Base-by-base conservation (phyloP, 495 filamentous ascomycete species). In the Aspergillus asperescens region DNA sequence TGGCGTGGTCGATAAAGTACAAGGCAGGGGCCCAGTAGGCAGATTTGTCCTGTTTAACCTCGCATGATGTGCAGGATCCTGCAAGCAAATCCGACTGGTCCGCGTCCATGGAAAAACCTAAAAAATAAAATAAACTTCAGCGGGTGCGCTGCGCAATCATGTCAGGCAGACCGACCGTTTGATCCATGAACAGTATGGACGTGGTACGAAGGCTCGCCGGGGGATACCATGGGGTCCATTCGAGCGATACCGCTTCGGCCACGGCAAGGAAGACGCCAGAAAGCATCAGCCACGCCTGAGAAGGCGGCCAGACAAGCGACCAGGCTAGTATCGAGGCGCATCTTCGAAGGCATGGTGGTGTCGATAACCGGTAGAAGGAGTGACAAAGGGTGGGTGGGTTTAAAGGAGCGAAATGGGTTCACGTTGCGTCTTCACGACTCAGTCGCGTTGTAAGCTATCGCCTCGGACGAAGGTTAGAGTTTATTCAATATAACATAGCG, bases 191-290 rank as follows among this genome's bases (percentile, higher is more conserved):
- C 61, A 0, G 62, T 54, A 56, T 83, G 80, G 6, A 70, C 70
- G 59, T 83, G 80, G 28, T 63, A 61, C 2, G 75, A 68, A 12
- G 73, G 55, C 37, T 64, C 34, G 13, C 75, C 78, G 7, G 72
- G 70, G 34, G 72, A 63, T 24, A 81, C 69, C 48, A 83, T 51
- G 20, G 80, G 80, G 57, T 83, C 80, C 27, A 83, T 63, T 23
- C 78, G 74, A 41, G 72, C 79, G 62, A 88, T 54, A 58, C 81
- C 87, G 54, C 79, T 74, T 37, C 75, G 76, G 54, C 80, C 83
- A 52, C 76, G 81, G 64, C 90, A 96, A 46, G 84, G 84, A 75
- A 95, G 81, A 68, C 90, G 89, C 89, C 89, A 96, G 68, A 95
- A 95, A 29, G 87, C 90, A 56, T 78, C 59, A 29, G 75, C 66